These are phyloP conservation scores for Butyriboletus loyo DNA, from an alignment of 768 basidiomycete species.

Conservation along the genomic window DNA sequence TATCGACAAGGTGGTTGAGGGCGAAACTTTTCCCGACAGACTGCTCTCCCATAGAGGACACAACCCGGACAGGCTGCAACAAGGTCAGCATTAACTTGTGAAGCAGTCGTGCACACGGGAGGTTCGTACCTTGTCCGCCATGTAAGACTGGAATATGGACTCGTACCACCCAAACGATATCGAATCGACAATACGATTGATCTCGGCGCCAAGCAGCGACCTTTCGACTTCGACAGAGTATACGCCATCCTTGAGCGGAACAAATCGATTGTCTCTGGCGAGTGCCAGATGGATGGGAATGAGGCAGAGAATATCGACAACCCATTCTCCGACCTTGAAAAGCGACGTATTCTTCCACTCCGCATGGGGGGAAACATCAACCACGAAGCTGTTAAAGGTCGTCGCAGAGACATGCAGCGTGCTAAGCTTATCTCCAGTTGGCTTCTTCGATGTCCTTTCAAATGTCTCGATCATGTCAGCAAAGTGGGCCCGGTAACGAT, in stretches of 20 bases:
- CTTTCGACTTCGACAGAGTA: slow-evolving; percentile 48
- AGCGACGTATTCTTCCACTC: slow-evolving; percentile 31
- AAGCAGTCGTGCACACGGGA: not conserved
- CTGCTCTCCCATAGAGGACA: slow-evolving; percentile 68
- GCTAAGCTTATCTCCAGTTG: slow-evolving; percentile 43
- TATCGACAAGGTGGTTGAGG: slow-evolving; percentile 60
- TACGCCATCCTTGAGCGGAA: slow-evolving; percentile 59
- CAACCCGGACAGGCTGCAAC: slow-evolving; percentile 55
- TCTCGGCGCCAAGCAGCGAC: slow-evolving; percentile 55
- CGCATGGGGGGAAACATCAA: not conserved
- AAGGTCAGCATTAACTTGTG: not conserved
- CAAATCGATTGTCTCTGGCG: slow-evolving; percentile 56
- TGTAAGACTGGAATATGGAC: slow-evolving; percentile 59
- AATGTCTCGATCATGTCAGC: slow-evolving; percentile 43
- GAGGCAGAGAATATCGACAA: slow-evolving; percentile 57
- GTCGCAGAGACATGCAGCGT: slow-evolving; percentile 33
- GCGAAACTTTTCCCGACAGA: slow-evolving; percentile 61
- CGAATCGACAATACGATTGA: slow-evolving; percentile 51
- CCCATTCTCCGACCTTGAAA: slow-evolving; percentile 56
- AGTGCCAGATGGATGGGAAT: slow-evolving; percentile 65
- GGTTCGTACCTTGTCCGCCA: slow-evolving; percentile 47
- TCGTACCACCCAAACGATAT: slow-evolving; percentile 68
- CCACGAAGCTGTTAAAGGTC: slow-evolving; percentile 25
- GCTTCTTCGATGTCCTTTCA: slow-evolving; percentile 50
- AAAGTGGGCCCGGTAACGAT: slow-evolving; percentile 42